Percentiles rank a stretch among this genome's conserved stretches.
These are phyloP conservation scores for Phragmites australis DNA, from an alignment of 176 grass and related monocot species.

Conservation along the genomic window DNA sequence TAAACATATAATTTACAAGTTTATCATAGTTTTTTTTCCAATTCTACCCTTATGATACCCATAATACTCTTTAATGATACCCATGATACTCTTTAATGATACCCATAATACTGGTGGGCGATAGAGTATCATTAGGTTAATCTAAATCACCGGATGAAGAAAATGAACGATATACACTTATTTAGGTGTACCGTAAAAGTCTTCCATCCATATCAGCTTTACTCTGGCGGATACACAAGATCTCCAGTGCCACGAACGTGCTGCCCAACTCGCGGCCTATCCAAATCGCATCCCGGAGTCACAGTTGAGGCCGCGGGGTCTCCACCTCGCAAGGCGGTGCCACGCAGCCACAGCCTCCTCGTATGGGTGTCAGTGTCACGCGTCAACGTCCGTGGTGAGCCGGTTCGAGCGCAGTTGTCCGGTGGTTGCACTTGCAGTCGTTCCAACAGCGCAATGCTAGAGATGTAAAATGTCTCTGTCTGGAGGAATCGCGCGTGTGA, in stretches of 20 bases:
- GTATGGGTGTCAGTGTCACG: not conserved
- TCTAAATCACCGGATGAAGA: too few species aligned
- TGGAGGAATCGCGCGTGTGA: not conserved
- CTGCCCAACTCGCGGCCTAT: not conserved
- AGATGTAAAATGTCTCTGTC: not conserved
- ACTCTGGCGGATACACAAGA: not conserved
- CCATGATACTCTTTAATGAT: too few species aligned
- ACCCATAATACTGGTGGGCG: too few species aligned
- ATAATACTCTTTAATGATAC: too few species aligned
- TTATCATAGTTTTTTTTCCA: too few species aligned
- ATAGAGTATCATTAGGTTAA: too few species aligned
- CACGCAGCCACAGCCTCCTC: not conserved
- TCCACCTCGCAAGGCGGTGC: not conserved
- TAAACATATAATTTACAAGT: too few species aligned
- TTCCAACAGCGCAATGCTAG: not conserved
- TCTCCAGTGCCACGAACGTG: constrained; percentile 6
- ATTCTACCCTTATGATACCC: too few species aligned
- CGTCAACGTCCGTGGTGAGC: not conserved
- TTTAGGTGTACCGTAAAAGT: too few species aligned
- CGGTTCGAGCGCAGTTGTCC: not conserved
- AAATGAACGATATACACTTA: too few species aligned
- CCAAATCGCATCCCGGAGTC: not conserved
- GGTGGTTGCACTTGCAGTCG: not conserved
- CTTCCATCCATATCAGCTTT: not conserved
- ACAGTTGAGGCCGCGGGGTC: not conserved